Base-by-base conservation (phyloP, 768 basidiomycete genomes). In the Psilocybe subaeruginosa region DNA sequence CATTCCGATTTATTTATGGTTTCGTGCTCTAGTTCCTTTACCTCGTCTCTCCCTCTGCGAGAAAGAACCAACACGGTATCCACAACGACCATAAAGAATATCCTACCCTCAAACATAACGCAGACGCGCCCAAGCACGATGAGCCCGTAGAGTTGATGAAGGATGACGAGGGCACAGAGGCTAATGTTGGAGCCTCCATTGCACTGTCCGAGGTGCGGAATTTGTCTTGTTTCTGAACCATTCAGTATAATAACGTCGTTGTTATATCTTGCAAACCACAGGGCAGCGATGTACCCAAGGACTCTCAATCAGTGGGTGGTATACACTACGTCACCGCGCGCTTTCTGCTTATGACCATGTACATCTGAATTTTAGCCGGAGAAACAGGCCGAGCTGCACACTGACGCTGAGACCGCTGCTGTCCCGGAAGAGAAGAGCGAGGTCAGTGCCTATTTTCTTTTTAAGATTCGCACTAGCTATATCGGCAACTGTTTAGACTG, bases 141-240 rank as follows among this genome's bases (percentile, higher is more conserved):
- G 64, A 50, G 19, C 59, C 58, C 12, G 55, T 62, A 31, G 71
- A 73, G 33, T 55, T 72, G 23, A 66, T 79, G 70, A 76, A 72
- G 66, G 79, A 81, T 49, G 76, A 74, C 60, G 78, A 80, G 59
- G 80, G 76, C 41, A 75, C 69, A 39, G 72, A 71, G 43, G 78
- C 74, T n/a, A 69, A 79, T 56, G 74, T 78, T 56, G 63, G 74
- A 8, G 70, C 70, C 27, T 70, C 77, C 4, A 61, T 77, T 19
- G 54, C 69, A 39, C 66, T 73, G 50, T 66, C 78, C 57, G 71
- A 74, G 64, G 76, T 76, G 54, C 58, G 72, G 52, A 31, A 17
- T 46, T 56, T 30, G 4, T 33, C 29, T 35, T 19, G 16, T 51
- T 14, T 41, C 0, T 0, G n/a, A n/a, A 43, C 14, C 14, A n/a